These are phyloP conservation scores for Fusarium stilboides DNA, from an alignment of 2,329 filamentous ascomycete species.

Conservation along the genomic window DNA sequence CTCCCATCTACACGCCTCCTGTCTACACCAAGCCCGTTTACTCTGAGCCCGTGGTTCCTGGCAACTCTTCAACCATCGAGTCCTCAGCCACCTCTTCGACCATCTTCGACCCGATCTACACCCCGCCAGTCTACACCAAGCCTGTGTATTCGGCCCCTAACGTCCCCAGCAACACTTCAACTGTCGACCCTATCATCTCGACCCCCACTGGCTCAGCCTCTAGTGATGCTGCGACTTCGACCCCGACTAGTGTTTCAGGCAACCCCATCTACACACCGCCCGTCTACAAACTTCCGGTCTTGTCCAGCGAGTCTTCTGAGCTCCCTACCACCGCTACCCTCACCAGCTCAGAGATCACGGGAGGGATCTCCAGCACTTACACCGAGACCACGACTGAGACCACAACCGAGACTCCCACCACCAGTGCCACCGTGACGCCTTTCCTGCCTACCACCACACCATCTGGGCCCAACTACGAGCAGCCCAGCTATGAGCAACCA, in stretches of 20 bases:
- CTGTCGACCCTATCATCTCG: constrained; percentile 13
- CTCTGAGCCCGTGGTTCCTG: not conserved
- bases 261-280: constrained; percentile 30
- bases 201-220: constrained; percentile 6
- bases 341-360: constrained; percentile 28
- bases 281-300: constrained; percentile 14
- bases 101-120: constrained; percentile 10
- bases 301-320: constrained; percentile 25
- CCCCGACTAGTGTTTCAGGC: constrained; percentile 10
- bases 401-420: not conserved
- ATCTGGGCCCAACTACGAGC: constrained; percentile 15
- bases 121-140: constrained; percentile 32
- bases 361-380: constrained; percentile 8
- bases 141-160: constrained; percentile 17
- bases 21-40: constrained; percentile 26
- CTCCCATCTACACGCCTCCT: constrained; percentile 30
- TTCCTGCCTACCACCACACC: constrained; percentile 17
- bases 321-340: constrained; percentile 1
- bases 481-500: constrained; percentile 2
- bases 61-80: constrained; percentile 14
- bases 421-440: constrained; percentile 23
- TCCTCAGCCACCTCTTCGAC: constrained; percentile 7
- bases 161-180: constrained; percentile 26
- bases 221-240: not conserved
- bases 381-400: not conserved